A percentile compares a stretch with the other conserved stretches of the same genome.
phyloP scores from a whole-genome alignment of 2,329 filamentous ascomycete species.

The Basipetospora chlamydospora region DNA sequence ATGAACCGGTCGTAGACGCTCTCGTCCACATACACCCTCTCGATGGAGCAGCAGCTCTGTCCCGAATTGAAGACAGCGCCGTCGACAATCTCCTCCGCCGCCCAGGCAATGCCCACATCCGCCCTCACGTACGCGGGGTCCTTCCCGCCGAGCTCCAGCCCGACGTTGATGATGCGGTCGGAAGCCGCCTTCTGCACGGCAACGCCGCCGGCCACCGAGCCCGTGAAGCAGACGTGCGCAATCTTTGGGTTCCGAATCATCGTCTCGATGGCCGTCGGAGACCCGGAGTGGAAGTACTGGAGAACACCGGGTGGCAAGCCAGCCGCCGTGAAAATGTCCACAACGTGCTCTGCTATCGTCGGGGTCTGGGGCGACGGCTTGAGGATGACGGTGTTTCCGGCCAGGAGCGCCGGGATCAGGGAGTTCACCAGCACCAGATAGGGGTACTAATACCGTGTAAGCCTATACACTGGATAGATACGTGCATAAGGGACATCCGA shows the following conservation, averaged over 20 bases:
- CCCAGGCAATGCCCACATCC: constrained; percentile 83
- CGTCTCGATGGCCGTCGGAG: constrained; percentile 58
- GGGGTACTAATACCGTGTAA: constrained; percentile 54
- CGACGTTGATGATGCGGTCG: constrained; percentile 71
- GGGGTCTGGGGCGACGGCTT: constrained; percentile 95
- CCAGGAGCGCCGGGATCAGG: constrained; percentile 76
- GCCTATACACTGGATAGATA: constrained; percentile 1
- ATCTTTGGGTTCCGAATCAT: constrained; percentile 66
- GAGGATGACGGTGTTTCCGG: constrained; percentile 81
- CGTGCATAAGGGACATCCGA: not conserved
- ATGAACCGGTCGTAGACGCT: constrained; percentile 75
- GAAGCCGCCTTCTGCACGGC: constrained; percentile 74
- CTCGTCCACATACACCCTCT: constrained; percentile 81
- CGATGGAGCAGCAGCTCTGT: constrained; percentile 91
- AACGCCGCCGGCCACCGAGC: constrained; percentile 76
- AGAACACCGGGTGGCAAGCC: constrained; percentile 73
- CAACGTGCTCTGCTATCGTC: constrained; percentile 74
- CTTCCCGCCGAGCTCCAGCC: constrained; percentile 86
- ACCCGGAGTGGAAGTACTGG: constrained; percentile 85
- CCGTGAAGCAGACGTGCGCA: constrained; percentile 80
- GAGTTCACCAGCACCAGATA: constrained; percentile 91
- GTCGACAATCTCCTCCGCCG: constrained; percentile 86
- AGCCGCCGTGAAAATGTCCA: constrained; percentile 61
- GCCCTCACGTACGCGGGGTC: constrained; percentile 79
- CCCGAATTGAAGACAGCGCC: constrained; percentile 96